Conservation (phyloP, 108 stramenopile species). For the Pseudonitzschia multistriata region DNA sequence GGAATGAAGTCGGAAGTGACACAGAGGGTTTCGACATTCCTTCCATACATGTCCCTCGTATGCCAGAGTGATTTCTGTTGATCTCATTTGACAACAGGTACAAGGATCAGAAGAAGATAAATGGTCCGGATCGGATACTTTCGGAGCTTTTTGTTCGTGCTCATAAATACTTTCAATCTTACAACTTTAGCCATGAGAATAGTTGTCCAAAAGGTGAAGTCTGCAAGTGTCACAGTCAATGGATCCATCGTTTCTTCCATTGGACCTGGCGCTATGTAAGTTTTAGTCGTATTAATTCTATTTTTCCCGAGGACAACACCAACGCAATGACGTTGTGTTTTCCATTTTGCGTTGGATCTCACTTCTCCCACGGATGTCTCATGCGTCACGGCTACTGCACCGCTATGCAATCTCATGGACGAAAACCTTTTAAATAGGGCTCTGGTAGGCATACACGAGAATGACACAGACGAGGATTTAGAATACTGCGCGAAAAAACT, state of each 20-base stretch:
- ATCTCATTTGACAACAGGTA: too few species aligned
- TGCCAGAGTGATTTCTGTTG: too few species aligned
- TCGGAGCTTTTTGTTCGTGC: neutral
- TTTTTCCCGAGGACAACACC: neutral
- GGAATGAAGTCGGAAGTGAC: too few species aligned
- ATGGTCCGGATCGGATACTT: neutral
- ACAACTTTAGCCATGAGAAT: slow-evolving; percentile 61
- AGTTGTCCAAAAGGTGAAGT: slow-evolving; percentile 83
- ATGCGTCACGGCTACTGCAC: neutral
- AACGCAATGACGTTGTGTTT: neutral
- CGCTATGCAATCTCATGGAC: too few species aligned
- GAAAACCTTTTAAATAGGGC: slow-evolving; percentile 21
- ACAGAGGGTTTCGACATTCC: too few species aligned
- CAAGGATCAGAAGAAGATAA: too few species aligned
- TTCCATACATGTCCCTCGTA: too few species aligned
- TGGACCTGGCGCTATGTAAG: slow-evolving; percentile 59
- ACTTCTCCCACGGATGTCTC: neutral
- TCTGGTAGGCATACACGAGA: slow-evolving; percentile 73
- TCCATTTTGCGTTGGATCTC: neutral
- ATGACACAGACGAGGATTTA: slow-evolving; percentile 67
- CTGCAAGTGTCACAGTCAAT: slow-evolving; percentile 77
- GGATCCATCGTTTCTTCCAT: slow-evolving; percentile 64
- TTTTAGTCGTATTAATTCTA: neutral
- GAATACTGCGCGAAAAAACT: slow-evolving; percentile 73
- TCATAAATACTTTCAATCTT: neutral